Percentiles rank a stretch among this genome's conserved stretches.
Evolutionary conservation across 106 monocot species (phyloP).

Genomic region (Dioscorea zingiberensis): DNA sequence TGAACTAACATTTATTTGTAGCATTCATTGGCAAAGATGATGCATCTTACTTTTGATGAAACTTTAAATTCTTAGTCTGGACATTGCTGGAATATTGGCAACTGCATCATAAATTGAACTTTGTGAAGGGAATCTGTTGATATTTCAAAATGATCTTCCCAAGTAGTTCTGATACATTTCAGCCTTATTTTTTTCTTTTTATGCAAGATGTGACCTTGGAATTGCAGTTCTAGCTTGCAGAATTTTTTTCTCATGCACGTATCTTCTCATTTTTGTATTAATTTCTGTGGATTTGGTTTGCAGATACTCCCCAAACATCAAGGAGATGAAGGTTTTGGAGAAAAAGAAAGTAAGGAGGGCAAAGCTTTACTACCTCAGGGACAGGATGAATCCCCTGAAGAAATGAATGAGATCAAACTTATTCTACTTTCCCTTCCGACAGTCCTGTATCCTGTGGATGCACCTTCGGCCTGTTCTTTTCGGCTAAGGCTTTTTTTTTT

Average conservation of each 20-base stretch:
- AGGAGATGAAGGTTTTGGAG: slow-evolving; percentile 76
- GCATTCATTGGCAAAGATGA: too few species aligned
- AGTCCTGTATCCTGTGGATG: too few species aligned
- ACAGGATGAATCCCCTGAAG: slow-evolving; percentile 80
- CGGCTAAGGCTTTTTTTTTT: background rate
- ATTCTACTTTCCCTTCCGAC: too few species aligned
- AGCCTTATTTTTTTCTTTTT: too few species aligned
- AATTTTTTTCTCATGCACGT: too few species aligned
- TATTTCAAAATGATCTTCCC: background rate
- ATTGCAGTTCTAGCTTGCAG: too few species aligned
- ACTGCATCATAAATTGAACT: background rate
- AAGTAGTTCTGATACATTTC: too few species aligned
- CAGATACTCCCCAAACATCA: slow-evolving; percentile 97
- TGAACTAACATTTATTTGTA: background rate
- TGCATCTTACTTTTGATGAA: background rate
- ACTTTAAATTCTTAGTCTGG: background rate
- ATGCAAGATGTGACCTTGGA: too few species aligned
- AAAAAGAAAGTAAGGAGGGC: slow-evolving; percentile 82
- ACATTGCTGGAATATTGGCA: background rate
- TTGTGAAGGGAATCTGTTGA: background rate
- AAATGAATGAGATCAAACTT: too few species aligned
- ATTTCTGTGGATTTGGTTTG: background rate
- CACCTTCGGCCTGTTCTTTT: background rate
- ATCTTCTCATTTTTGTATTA: background rate
- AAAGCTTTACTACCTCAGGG: slow-evolving; percentile 89